Percentiles rank a stretch among this genome's conserved stretches.
Conservation (phyloP, 2,329 filamentous ascomycete species). For the Plenodomus tracheiphilus region DNA sequence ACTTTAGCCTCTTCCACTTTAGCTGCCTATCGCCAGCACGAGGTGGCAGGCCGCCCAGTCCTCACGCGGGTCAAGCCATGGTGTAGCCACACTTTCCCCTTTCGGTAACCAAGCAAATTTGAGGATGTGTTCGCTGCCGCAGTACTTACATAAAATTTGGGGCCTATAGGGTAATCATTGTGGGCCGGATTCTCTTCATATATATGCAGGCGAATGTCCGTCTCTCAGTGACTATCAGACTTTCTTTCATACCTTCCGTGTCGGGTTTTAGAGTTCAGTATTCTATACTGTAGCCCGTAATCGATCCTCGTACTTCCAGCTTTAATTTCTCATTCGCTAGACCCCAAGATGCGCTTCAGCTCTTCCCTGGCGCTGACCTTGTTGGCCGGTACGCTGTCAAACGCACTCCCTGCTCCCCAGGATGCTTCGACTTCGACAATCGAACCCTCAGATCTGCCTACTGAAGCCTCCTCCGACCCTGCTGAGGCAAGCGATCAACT, state of each 20-base stretch:
- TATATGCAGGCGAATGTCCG: not conserved
- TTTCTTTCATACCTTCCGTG: not conserved
- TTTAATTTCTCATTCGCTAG: not conserved
- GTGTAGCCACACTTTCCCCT: not conserved
- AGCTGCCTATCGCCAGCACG: not conserved
- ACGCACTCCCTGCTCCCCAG: constrained; percentile 29
- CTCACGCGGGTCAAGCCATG: not conserved
- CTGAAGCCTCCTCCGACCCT: constrained; percentile 22
- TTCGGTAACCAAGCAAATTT: not conserved
- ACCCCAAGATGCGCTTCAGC: constrained; percentile 30
- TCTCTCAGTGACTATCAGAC: not conserved
- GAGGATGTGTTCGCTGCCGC: not conserved
- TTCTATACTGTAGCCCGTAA: not conserved
- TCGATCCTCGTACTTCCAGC: not conserved
- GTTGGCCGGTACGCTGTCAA: constrained; percentile 25
- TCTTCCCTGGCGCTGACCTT: constrained; percentile 26
- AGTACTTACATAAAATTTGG: not conserved
- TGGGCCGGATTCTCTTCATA: not conserved
- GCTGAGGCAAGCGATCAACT: constrained; percentile 28
- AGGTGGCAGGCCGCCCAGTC: not conserved
- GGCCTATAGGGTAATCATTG: not conserved
- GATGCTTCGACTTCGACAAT: constrained; percentile 9
- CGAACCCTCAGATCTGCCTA: constrained; percentile 18
- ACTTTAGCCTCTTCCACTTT: not conserved
- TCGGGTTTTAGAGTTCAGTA: not conserved